These are phyloP conservation scores for Euphrasia confusa DNA, from an alignment of 257 asterid species.

Conservation along the genomic window DNA sequence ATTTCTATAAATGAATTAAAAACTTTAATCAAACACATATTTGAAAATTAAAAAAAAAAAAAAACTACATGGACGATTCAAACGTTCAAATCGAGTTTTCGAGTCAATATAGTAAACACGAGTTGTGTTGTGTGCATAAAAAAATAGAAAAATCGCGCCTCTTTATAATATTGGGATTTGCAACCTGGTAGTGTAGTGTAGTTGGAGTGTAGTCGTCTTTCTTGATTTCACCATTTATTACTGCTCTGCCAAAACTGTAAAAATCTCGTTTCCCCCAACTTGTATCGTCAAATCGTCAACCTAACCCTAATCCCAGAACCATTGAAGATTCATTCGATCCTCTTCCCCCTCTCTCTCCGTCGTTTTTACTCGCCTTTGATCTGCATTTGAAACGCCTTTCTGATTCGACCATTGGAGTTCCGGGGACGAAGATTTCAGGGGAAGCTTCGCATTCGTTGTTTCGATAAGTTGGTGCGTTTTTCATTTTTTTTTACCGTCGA, in stretches of 20 bases:
- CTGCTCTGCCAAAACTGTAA: conserved; percentile 26
- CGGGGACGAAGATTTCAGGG: conserved; percentile 26
- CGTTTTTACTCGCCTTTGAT: conserved; percentile 27
- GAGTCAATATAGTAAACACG: too few relatives aligned
- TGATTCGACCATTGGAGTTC: conserved; percentile 32
- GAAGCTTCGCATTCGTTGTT: conserved; percentile 24
- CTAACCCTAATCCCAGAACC: conserved; percentile 39
- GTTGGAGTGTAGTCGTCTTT: conserved; percentile 18
- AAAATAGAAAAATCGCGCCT: too few relatives aligned
- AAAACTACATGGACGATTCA: too few relatives aligned
- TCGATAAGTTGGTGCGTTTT: conserved; percentile 42
- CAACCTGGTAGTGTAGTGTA: neutral
- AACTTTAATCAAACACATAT: too few relatives aligned
- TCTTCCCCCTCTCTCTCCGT: neutral
- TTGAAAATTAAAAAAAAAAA: too few relatives aligned
- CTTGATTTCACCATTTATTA: conserved; percentile 28
- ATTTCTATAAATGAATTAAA: too few relatives aligned
- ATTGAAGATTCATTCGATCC: conserved; percentile 20
- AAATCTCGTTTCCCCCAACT: conserved; percentile 23
- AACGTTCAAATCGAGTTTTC: too few relatives aligned
- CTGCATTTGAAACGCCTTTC: conserved; percentile 34
- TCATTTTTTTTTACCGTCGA: conserved; percentile 3
- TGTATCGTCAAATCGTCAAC: conserved; percentile 32
- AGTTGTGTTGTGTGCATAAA: too few relatives aligned
- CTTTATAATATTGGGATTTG: neutral